A percentile compares a stretch with the other conserved stretches of the same genome.
These are phyloP conservation scores for Eucalyptus marginata DNA, from an alignment of 345 rosid genomes.

Conservation along the genomic window DNA sequence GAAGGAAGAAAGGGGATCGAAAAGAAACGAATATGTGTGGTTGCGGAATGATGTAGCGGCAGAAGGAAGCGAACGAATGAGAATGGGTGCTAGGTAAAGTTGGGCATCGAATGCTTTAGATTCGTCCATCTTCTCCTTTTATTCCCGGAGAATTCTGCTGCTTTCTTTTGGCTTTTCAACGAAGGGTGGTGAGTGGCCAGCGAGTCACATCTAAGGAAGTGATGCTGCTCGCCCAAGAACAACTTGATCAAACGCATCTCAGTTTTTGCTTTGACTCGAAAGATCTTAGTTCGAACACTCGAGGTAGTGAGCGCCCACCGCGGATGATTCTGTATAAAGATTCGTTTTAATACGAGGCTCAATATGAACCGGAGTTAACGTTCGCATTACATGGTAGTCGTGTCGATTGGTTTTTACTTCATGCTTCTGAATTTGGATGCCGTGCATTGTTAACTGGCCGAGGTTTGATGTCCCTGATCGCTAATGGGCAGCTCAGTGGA, in stretches of 20 bases:
- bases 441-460: neutral
- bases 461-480: neutral
- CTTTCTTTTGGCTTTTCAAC: neutral
- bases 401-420: neutral
- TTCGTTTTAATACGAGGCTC: neutral
- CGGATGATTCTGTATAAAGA: neutral
- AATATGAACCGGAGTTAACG: neutral
- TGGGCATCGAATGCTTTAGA: neutral
- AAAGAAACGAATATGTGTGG: neutral
- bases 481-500: neutral
- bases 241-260: neutral
- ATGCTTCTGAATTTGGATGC: neutral
- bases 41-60: neutral
- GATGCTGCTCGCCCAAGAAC: neutral
- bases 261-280: neutral
- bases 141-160: neutral
- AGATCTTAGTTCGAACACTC: neutral
- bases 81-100: neutral
- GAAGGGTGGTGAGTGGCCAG: neutral
- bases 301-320: neutral
- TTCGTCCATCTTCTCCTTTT: neutral
- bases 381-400: rapidly evolving
- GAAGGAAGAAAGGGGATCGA: neutral
- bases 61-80: neutral
- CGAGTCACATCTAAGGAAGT: neutral